phyloP scores from a whole-genome alignment of 2,329 filamentous ascomycete species.

The Epichloe sibirici region DNA sequence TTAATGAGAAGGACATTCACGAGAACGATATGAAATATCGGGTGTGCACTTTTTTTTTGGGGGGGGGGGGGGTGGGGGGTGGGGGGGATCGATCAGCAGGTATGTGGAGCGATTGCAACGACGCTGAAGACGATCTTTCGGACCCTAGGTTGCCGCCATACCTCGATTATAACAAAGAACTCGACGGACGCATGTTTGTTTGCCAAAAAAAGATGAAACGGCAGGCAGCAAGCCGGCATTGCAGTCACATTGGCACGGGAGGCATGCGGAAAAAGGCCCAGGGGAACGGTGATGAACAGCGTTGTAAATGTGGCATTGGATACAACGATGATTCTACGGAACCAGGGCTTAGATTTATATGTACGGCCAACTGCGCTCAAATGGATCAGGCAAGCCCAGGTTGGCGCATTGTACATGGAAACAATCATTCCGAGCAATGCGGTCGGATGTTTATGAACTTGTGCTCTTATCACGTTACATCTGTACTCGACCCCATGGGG shows the following conservation, averaged over 20 bases:
- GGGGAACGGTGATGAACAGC: neutral
- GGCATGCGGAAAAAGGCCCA: neutral
- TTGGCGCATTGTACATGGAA: neutral
- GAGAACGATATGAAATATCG: neutral
- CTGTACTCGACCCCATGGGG: neutral
- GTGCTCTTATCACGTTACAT: too few species aligned
- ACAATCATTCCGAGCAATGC: too few species aligned
- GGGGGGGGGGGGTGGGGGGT: too few species aligned
- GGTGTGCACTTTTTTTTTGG: neutral
- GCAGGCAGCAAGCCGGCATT: neutral
- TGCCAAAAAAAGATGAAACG: neutral
- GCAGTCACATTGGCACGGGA: neutral
- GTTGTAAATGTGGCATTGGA: neutral
- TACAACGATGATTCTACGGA: neutral
- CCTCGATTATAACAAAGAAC: too few species aligned
- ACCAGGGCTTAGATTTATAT: neutral
- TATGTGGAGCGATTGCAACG: too few species aligned
- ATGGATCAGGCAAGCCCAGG: neutral
- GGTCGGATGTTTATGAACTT: too few species aligned
- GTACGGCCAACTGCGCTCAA: neutral
- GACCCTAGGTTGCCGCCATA: too few species aligned
- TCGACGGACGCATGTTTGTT: neutral
- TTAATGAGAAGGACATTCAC: constrained; percentile 5
- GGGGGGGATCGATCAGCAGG: too few species aligned
- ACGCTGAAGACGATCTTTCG: too few species aligned